A percentile compares a stretch with the other conserved stretches of the same genome.
Evolutionary conservation across 148 eudicot species (phyloP).

Genomic region (Chenopodium suecicum): DNA sequence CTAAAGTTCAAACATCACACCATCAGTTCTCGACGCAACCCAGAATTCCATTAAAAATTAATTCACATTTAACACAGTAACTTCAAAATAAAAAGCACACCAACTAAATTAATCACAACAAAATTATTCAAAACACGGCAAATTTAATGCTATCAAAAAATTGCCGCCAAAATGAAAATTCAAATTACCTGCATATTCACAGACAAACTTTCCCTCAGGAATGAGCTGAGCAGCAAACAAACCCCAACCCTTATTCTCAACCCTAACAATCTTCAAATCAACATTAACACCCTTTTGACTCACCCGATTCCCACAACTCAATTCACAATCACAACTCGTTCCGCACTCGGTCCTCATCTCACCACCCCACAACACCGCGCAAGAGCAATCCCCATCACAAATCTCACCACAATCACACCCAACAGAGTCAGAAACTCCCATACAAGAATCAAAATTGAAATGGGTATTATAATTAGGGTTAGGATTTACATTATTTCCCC

Average conservation of each 20-base stretch:
- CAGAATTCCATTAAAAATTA: no score
- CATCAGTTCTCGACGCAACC: no score
- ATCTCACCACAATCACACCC: conserved; percentile 53
- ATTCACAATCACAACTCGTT: conserved; percentile 49
- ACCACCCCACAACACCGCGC: conserved; percentile 28
- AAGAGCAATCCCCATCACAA: conserved; percentile 42
- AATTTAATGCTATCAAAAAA: no score
- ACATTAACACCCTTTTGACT: conserved; percentile 55
- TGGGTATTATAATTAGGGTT: conserved; percentile 7
- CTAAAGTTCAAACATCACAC: no score
- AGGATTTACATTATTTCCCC: conserved; percentile 34
- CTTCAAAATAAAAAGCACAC: no score
- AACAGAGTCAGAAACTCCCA: background rate
- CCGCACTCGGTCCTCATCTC: conserved; percentile 67
- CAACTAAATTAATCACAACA: no score
- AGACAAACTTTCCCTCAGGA: conserved; percentile 48
- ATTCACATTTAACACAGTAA: no score
- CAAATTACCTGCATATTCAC: conserved; percentile 76
- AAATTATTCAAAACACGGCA: no score
- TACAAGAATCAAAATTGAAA: background rate
- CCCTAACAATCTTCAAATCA: conserved; percentile 53
- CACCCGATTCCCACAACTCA: conserved; percentile 55
- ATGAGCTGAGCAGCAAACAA: conserved; percentile 53
- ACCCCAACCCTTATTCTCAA: conserved; percentile 69
- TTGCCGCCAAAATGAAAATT: background rate